Percentiles rank a stretch among this genome's conserved stretches.
Evolutionary conservation across 2,329 filamentous ascomycete species (phyloP).

Genomic region (Sclerotinia minor): DNA sequence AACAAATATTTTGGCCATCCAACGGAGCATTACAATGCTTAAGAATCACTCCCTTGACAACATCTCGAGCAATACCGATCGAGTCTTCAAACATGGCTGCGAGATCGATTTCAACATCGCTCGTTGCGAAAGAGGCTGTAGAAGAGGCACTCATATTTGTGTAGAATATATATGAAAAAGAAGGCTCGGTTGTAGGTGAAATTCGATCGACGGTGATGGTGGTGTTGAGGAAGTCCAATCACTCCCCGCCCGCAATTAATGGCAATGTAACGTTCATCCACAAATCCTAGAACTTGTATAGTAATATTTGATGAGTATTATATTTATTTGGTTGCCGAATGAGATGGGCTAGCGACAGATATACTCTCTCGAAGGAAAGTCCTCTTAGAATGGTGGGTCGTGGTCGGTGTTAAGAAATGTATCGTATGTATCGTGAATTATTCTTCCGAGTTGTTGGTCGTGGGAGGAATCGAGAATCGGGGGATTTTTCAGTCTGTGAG

Average conservation of each 20-base stretch:
- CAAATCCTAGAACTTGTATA: not conserved
- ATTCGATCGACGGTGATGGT: not conserved
- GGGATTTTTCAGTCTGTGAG: not conserved
- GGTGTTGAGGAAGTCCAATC: not conserved
- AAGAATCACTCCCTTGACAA: slow-evolving; percentile 17
- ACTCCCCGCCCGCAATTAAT: slow-evolving; percentile 13
- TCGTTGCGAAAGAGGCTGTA: not conserved
- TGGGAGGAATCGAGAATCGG: not conserved
- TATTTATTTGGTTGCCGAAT: not conserved
- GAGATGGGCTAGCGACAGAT: not conserved
- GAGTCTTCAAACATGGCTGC: slow-evolving; percentile 24
- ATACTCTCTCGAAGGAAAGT: not conserved
- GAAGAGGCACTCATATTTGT: slow-evolving; percentile 17
- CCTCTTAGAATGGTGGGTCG: not conserved
- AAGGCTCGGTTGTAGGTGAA: not conserved
- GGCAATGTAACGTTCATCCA: slow-evolving; percentile 11
- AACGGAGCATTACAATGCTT: not conserved
- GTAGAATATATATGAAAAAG: not conserved
- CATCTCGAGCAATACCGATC: slow-evolving; percentile 18
- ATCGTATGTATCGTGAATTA: not conserved
- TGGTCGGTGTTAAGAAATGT: not conserved
- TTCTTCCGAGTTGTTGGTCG: not conserved
- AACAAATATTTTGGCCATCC: slow-evolving; percentile 15
- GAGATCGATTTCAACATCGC: slow-evolving; percentile 23
- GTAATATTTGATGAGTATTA: not conserved